phyloP scores from a whole-genome alignment of 257 asterid genomes.

The Nicotiana noctiflora region DNA sequence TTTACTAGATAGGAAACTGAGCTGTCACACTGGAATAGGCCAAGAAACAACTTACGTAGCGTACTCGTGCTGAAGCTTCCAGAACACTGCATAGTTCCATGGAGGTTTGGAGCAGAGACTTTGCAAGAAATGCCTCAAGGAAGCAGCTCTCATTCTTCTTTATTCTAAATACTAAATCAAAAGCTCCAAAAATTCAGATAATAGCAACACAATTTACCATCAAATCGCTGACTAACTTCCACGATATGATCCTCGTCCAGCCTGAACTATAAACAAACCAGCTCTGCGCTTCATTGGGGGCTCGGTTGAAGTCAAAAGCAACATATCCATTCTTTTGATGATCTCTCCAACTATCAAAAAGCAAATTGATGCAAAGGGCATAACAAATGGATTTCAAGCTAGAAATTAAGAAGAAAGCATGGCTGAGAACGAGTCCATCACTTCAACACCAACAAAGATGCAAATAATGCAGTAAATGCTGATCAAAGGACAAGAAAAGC shows the following conservation, averaged over 20 bases:
- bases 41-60: slow-evolving; percentile 48
- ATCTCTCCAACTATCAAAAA: slow-evolving; percentile 18
- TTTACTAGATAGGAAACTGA: neutral
- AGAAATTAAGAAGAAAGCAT: slow-evolving; percentile 23
- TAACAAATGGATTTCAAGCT: slow-evolving; percentile 12
- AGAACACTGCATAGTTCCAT: slow-evolving; percentile 90
- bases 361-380: slow-evolving; percentile 13
- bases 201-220: slow-evolving; percentile 25
- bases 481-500: neutral
- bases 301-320: slow-evolving; percentile 55
- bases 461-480: slow-evolving; percentile 4
- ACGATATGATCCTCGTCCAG: slow-evolving; percentile 94
- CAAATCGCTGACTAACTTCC: slow-evolving; percentile 55
- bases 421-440: slow-evolving; percentile 12
- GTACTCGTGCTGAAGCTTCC: slow-evolving; percentile 63
- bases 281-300: slow-evolving; percentile 92
- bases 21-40: neutral
- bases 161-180: slow-evolving; percentile 26
- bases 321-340: slow-evolving; percentile 40
- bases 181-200: slow-evolving; percentile 24
- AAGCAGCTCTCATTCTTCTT: slow-evolving; percentile 51
- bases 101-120: slow-evolving; percentile 72
- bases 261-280: slow-evolving; percentile 76
- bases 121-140: slow-evolving; percentile 66
- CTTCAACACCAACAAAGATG: slow-evolving; percentile 5